Evolutionary conservation across 805 yeast genomes (phyloP), one percentile per base, ranked within the genome.

Genomic region (Pichia paraexigua): DNA sequence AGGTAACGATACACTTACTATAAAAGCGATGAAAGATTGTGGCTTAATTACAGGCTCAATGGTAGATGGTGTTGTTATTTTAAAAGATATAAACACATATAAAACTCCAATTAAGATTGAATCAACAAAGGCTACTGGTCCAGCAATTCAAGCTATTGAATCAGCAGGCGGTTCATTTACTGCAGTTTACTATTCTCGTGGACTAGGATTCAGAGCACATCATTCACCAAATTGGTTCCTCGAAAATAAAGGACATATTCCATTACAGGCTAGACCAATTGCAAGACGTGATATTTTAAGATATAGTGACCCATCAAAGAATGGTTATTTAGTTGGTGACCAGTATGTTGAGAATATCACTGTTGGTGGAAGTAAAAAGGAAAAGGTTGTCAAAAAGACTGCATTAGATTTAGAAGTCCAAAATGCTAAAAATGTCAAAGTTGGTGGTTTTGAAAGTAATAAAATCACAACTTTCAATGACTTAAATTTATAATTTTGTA

Each of bases 201-300:
- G 66, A 48, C 69, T 89, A 35, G 83, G 87, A 3, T 77, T 86
- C 61, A 74, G 80, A 60, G 92, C 89, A 5, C 94, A 89, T 61
- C 72, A 88, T 41, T 69, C 82, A 45, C 97, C 98, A 12, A 77
- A 80, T 45, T 74, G 82, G 67, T 85, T 83, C 59, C 65, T 86
- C 46, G 67, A 74, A 56, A 85, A 77, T 60, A 83, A 81, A 63
- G 96, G 95, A 18, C 80, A 89, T 57, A 66, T 91, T 17, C 98
- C 98, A 44, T 66, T 88, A 57, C 82, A 79, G 48, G 90, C 97
- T 1, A 80, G 90, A 67, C 99, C 99, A 15, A 85, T 84, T 10
- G 82, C 79, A 59, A 80, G 87, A 69, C 85, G 87, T 68, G 89
- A 85, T 62, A 82, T 92, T 51, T 80, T 80, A 52, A 88, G 75